A percentile compares a stretch with the other conserved stretches of the same genome.
phyloP scores from a whole-genome alignment of 352 stramenopile species.

The Globisporangium splendens region DNA sequence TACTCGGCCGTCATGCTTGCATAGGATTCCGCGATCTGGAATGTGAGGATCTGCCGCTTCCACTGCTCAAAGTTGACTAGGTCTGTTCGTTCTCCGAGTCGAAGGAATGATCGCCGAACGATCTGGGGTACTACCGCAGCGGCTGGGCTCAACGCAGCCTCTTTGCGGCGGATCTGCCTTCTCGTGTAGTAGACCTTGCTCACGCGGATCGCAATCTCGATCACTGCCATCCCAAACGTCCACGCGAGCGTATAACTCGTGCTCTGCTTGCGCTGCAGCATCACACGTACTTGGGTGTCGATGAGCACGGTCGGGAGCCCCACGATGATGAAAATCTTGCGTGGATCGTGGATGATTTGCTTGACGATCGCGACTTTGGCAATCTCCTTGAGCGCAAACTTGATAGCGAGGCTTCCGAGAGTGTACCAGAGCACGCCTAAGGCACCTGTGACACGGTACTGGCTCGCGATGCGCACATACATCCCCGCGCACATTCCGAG shows the following conservation, averaged over 20 bases:
- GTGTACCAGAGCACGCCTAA: slow-evolving; percentile 21
- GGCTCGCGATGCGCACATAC: neutral
- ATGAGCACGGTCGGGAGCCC: slow-evolving; percentile 36
- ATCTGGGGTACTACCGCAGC: too few relatives aligned
- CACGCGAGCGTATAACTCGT: slow-evolving; percentile 16
- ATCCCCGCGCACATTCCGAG: slow-evolving; percentile 3
- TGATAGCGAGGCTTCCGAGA: slow-evolving; percentile 25
- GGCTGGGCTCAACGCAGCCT: too few relatives aligned
- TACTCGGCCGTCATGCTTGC: slow-evolving; percentile 21
- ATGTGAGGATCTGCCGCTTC: slow-evolving; percentile 15
- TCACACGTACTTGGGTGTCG: slow-evolving; percentile 35
- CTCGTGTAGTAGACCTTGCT: neutral
- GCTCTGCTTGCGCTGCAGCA: slow-evolving; percentile 25
- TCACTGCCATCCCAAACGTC: slow-evolving; percentile 18
- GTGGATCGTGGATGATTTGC: slow-evolving; percentile 28
- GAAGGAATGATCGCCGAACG: too few relatives aligned
- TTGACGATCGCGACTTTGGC: slow-evolving; percentile 23
- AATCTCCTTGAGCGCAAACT: slow-evolving; percentile 32
- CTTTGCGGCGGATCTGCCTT: too few relatives aligned
- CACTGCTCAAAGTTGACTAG: neutral
- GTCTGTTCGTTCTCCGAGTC: too few relatives aligned
- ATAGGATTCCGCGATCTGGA: slow-evolving; percentile 25
- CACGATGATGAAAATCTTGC: slow-evolving; percentile 36
- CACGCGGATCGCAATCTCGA: slow-evolving; percentile 24
- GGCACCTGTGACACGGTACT: neutral